Evolutionary conservation across 371 early-diverging fungal genomes (phyloP).

Genomic region (Parasitella parasitica): DNA sequence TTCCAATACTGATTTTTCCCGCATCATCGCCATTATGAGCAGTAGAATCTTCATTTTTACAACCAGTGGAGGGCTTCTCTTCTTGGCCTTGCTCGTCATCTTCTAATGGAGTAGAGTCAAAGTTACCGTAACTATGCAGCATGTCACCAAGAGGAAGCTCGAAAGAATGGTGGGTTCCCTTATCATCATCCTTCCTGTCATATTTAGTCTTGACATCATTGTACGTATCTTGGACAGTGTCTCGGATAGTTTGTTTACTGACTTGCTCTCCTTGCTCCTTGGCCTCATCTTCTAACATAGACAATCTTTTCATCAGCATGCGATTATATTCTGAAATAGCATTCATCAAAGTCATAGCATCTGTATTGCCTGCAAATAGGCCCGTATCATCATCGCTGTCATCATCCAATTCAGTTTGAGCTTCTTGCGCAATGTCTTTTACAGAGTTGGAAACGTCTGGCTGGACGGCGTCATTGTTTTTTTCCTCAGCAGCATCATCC

Average conservation of each 20-base stretch:
- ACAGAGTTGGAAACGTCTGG: not conserved
- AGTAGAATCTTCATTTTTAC: constrained; percentile 16
- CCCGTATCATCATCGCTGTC: not conserved
- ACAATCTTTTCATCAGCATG: constrained; percentile 3
- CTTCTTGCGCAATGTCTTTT: not conserved
- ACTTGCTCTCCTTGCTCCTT: not conserved
- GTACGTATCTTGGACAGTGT: constrained; percentile 6
- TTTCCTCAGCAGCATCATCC: not conserved
- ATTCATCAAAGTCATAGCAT: constrained; percentile 16
- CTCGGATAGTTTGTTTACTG: not conserved
- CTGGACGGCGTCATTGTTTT: too few species aligned
- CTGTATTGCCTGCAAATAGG: not conserved
- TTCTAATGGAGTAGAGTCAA: not conserved
- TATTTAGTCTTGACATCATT: constrained; percentile 7
- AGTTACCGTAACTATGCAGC: constrained; percentile 12
- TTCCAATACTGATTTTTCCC: constrained; percentile 2
- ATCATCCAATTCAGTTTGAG: not conserved
- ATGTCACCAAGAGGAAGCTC: constrained; percentile 26
- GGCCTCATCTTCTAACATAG: not conserved
- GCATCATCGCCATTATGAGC: not conserved
- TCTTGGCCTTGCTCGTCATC: not conserved
- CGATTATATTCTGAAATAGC: constrained; percentile 30
- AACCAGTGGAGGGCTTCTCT: not conserved
- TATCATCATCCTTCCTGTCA: not conserved
- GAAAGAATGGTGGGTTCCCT: constrained; percentile 18